Conservation (phyloP, 1,139 yeast species). For the Taphrina betulina region DNA sequence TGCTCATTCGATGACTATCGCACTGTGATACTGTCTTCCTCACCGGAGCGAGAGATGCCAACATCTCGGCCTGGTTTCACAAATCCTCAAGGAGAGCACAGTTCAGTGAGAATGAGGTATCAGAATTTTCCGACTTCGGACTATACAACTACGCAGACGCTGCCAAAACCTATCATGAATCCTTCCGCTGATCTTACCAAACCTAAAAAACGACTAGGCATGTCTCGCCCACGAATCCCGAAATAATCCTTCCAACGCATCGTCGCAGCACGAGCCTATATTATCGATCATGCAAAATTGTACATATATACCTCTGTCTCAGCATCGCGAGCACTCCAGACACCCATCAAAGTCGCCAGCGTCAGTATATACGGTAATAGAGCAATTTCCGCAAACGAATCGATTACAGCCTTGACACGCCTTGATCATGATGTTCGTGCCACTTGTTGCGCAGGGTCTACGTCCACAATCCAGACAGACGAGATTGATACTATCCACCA, state of each 20-base stretch:
- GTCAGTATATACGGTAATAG: conserved; percentile 11
- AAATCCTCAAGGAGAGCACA: too few species aligned
- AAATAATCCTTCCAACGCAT: neutral
- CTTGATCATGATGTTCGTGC: neutral
- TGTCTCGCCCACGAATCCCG: conserved; percentile 22
- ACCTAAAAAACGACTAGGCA: conserved; percentile 18
- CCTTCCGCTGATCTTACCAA: too few species aligned
- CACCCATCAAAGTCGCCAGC: conserved; percentile 11
- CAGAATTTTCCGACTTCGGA: too few species aligned
- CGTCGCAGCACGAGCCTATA: neutral
- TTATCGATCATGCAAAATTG: too few species aligned
- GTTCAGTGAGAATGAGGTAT: too few species aligned
- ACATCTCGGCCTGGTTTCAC: too few species aligned
- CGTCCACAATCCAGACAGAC: neutral
- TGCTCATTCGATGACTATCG: conserved; percentile 21
- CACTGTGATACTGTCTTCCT: conserved; percentile 13
- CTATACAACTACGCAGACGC: too few species aligned
- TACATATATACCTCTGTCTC: too few species aligned
- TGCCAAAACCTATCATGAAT: too few species aligned
- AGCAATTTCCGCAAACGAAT: conserved; percentile 21
- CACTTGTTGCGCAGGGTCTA: neutral
- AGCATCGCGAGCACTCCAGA: conserved; percentile 19
- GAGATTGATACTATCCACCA: too few species aligned
- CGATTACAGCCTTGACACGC: conserved; percentile 8
- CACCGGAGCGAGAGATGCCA: conserved; percentile 28